Evolutionary conservation across 306 rosid genomes (phyloP), one percentile per base, ranked within the genome.

Genomic region (Casuarina equisetifolia): DNA sequence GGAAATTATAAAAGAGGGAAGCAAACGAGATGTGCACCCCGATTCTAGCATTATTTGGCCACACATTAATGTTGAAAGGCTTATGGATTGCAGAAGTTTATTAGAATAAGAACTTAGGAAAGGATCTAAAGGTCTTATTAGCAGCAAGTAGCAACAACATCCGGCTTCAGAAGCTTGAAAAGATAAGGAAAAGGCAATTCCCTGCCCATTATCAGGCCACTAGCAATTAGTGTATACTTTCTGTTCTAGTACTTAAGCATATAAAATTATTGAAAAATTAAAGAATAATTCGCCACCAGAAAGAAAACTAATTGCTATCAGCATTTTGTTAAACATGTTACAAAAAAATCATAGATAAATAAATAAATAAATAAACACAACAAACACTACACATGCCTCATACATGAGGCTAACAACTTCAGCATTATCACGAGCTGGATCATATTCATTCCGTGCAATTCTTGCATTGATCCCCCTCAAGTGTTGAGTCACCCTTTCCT

Each of bases 361-460:
- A 10, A 74, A 13, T 2, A 84, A 9, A 70, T 32, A 10, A 74
- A 15, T 35, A 55, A 25, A 44, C 25, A 42, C 49, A 67, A 49
- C 75, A 49, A 70, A 70, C 69, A 59, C 79, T 59, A 53, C 20
- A 19, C 80, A 44, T 69, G 89, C 91, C 95, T 95, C 98, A 64
- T 95, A 95, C 92, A 95, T 81, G 49, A 84, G 87, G 76, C 84
- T 88, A 82, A 95, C 89, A 87, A 95, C 95, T 89, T 88, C 88
- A 35, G 87, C 85, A 84, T 86, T 85, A 84, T 91, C 91, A 84
- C 70, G 36, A 13, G 86, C 82, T 69, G 92, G 87, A 87, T 90
- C 85, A 70, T 89, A 92, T 69, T 88, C 81, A 55, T 87, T 76
- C 77, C 74, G 52, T 74, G 85, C 82, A 79, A 92, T 70, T 84